Conservation (phyloP, 306 rosid species). For the Inga oerstediana region DNA sequence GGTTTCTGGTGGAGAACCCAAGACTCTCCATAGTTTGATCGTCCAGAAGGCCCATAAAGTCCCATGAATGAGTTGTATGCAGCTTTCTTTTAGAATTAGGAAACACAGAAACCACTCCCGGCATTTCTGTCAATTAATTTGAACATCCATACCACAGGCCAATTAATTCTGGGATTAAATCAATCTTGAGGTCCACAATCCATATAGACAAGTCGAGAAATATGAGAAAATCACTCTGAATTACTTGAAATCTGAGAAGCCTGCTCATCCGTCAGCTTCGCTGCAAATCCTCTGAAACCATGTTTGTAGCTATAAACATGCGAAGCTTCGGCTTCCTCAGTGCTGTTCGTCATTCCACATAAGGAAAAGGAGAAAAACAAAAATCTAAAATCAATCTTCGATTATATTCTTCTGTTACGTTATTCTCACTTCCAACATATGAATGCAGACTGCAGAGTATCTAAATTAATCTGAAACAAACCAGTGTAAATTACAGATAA, state of each 20-base stretch:
- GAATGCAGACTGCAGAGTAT: neutral
- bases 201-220: constrained; percentile 3
- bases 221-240: constrained; percentile 16
- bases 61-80: constrained; percentile 94
- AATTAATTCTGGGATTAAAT: neutral
- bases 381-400: neutral
- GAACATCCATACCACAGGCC: constrained; percentile 18
- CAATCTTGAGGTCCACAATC: neutral
- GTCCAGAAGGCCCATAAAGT: constrained; percentile 85
- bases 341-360: constrained; percentile 44
- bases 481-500: neutral
- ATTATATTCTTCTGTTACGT: neutral
- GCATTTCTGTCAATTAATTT: constrained; percentile 58
- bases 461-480: neutral
- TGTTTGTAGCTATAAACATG: constrained; percentile 75
- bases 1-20: constrained; percentile 71
- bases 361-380: neutral
- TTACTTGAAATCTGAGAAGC: constrained; percentile 74
- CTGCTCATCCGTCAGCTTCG: constrained; percentile 69
- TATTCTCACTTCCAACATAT: neutral
- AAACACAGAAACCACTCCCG: constrained; percentile 83
- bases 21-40: constrained; percentile 72
- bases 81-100: constrained; percentile 72
- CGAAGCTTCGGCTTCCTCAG: constrained; percentile 67
- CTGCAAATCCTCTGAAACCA: constrained; percentile 86